phyloP scores from a whole-genome alignment of 495 filamentous ascomycete species.

The Penicillium atrosanguineum region DNA sequence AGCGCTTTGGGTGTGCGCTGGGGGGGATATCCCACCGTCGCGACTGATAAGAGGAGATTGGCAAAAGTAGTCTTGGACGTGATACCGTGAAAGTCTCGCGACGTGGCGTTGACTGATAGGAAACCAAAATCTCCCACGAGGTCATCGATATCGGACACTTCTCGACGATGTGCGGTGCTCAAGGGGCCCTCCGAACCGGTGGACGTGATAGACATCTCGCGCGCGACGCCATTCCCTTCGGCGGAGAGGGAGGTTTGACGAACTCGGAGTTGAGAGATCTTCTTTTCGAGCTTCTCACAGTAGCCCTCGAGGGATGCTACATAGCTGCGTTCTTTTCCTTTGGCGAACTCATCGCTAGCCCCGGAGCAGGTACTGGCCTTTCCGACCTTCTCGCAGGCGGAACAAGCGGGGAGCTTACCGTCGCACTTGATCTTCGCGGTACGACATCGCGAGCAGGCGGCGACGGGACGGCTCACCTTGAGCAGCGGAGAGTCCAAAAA shows the following conservation, averaged over 20 bases:
- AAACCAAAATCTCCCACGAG: slow-evolving; percentile 81
- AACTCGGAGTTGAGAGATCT: slow-evolving; percentile 54
- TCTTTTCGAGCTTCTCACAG: slow-evolving; percentile 79
- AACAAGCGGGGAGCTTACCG: slow-evolving; percentile 89
- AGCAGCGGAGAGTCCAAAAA: slow-evolving; percentile 73
- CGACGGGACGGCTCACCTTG: slow-evolving; percentile 86
- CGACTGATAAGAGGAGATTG: slow-evolving; percentile 72
- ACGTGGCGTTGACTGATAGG: slow-evolving; percentile 87
- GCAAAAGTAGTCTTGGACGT: slow-evolving; percentile 83
- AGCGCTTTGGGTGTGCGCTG: slow-evolving; percentile 54
- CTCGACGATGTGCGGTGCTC: slow-evolving; percentile 42
- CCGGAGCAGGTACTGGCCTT: slow-evolving; percentile 83
- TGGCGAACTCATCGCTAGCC: slow-evolving; percentile 89
- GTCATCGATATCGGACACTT: slow-evolving; percentile 75
- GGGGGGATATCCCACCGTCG: slow-evolving; percentile 63
- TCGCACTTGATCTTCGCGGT: slow-evolving; percentile 94
- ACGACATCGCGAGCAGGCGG: slow-evolving; percentile 89
- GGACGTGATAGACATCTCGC: slow-evolving; percentile 51
- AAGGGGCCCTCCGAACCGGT: slow-evolving; percentile 40
- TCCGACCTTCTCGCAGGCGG: slow-evolving; percentile 83
- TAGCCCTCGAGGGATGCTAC: slow-evolving; percentile 87
- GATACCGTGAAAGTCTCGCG: slow-evolving; percentile 86
- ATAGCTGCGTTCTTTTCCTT: slow-evolving; percentile 93
- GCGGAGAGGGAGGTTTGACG: slow-evolving; percentile 58
- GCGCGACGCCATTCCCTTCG: slow-evolving; percentile 58